Evolutionary conservation across 164 flowering plant genomes (phyloP).

Genomic region (Chimonanthus salicifolius): DNA sequence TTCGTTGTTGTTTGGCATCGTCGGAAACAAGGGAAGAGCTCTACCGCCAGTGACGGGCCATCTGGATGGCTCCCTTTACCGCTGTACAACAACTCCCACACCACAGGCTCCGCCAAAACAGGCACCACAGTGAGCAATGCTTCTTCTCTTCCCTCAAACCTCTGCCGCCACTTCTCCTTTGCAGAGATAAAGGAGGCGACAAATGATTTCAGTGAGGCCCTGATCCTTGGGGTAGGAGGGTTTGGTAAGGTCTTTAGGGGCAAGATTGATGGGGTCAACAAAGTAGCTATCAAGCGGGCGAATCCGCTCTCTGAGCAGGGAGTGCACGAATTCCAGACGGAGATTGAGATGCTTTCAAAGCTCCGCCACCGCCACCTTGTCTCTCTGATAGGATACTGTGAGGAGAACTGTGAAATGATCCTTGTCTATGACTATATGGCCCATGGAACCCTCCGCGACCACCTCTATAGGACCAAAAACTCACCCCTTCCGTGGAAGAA

Average conservation of each 20-base stretch:
- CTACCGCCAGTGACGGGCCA: slow-evolving; percentile 21
- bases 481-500: slow-evolving; percentile 74
- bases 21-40: too few species aligned
- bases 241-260: slow-evolving; percentile 83
- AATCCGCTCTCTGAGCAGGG: slow-evolving; percentile 65
- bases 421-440: slow-evolving; percentile 89
- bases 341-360: too few species aligned
- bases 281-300: slow-evolving; percentile 80
- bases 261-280: slow-evolving; percentile 58
- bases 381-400: too few species aligned
- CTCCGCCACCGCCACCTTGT: too few species aligned
- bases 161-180: neutral
- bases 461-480: slow-evolving; percentile 59
- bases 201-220: slow-evolving; percentile 63
- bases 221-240: slow-evolving; percentile 77
- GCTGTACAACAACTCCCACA: slow-evolving; percentile 25
- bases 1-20: too few species aligned
- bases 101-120: slow-evolving; percentile 30
- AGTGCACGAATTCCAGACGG: too few species aligned
- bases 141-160: slow-evolving; percentile 28
- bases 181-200: slow-evolving; percentile 82
- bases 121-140: slow-evolving; percentile 28
- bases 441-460: slow-evolving; percentile 28
- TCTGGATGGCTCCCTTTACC: slow-evolving; percentile 62
- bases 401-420: slow-evolving; percentile 23